Percentiles rank a stretch among this genome's conserved stretches.
phyloP scores from a whole-genome alignment of 257 asterid genomes.

The Verbascum thapsus region DNA sequence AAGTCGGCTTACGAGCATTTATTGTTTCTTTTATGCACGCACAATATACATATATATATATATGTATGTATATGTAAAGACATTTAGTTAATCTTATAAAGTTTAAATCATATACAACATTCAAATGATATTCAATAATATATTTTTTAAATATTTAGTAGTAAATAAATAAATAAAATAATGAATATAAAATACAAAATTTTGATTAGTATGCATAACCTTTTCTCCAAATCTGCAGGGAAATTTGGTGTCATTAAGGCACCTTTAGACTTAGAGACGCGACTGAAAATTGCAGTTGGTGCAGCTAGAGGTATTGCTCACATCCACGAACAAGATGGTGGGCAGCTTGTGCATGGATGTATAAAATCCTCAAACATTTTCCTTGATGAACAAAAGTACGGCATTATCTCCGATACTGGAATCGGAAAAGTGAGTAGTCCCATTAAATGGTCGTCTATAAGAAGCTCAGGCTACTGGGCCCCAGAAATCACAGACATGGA shows the following conservation, averaged over 20 bases:
- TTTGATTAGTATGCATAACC: no score
- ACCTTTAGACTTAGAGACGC: constrained; percentile 29
- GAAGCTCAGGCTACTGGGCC: constrained; percentile 22
- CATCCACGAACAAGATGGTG: constrained; percentile 32
- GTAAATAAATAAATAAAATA: no score
- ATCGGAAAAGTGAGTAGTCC: not conserved
- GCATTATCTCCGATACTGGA: constrained; percentile 28
- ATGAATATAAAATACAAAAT: no score
- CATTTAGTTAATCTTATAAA: no score
- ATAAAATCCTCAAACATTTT: constrained; percentile 38
- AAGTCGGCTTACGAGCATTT: no score
- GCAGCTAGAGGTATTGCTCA: constrained; percentile 35
- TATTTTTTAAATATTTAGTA: not conserved
- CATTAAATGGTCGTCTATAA: not conserved
- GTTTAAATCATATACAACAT: no score
- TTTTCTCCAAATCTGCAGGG: constrained; percentile 19
- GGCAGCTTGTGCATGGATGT: constrained; percentile 36
- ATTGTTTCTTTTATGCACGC: no score
- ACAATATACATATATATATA: no score
- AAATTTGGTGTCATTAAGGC: constrained; percentile 12
- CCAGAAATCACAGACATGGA: constrained; percentile 23
- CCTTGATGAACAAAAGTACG: constrained; percentile 6
- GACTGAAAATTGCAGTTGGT: constrained; percentile 31
- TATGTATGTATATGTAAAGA: no score
- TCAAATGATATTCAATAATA: no score